Evolutionary conservation across 306 rosid genomes (phyloP).

Genomic region (Bauhinia variegata): DNA sequence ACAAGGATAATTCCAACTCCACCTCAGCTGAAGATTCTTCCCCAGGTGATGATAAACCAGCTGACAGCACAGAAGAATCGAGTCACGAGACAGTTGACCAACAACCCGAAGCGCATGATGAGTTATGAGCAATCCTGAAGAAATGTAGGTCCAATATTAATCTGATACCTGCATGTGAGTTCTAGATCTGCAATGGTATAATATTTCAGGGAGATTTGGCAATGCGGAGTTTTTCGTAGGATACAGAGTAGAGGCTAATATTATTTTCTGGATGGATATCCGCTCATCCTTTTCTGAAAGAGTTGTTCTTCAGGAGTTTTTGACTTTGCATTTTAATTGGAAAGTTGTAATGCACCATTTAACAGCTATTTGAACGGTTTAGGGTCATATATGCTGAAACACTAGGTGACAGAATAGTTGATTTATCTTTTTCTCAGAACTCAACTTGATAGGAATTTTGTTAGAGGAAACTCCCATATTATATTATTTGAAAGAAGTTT

Average conservation of each 20-base stretch:
- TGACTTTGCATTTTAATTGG: slow-evolving; percentile 12
- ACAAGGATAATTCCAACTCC: slow-evolving; percentile 43
- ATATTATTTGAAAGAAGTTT: neutral
- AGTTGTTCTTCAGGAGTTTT: slow-evolving; percentile 21
- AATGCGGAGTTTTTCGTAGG: slow-evolving; percentile 33
- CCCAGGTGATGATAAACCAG: slow-evolving; percentile 41
- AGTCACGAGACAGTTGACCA: slow-evolving; percentile 42
- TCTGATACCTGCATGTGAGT: slow-evolving; percentile 41
- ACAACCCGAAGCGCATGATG: slow-evolving; percentile 53
- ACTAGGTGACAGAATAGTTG: neutral
- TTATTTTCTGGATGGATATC: slow-evolving; percentile 30
- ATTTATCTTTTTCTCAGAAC: slow-evolving; percentile 4
- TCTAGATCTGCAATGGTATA: slow-evolving; percentile 42
- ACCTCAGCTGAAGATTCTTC: slow-evolving; percentile 53
- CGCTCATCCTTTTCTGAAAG: slow-evolving; percentile 21
- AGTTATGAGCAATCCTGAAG: slow-evolving; percentile 59
- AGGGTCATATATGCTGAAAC: slow-evolving; percentile 5
- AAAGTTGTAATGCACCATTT: slow-evolving; percentile 31
- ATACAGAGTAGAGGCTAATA: slow-evolving; percentile 38
- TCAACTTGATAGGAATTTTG: slow-evolving; percentile 26
- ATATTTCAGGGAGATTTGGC: slow-evolving; percentile 32
- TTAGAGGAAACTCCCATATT: neutral
- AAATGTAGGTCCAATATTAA: slow-evolving; percentile 35
- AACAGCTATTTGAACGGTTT: slow-evolving; percentile 17
- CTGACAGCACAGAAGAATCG: slow-evolving; percentile 40